phyloP scores from a whole-genome alignment of 805 yeast genomes.

The Hanseniaspora hatyaiensis region DNA sequence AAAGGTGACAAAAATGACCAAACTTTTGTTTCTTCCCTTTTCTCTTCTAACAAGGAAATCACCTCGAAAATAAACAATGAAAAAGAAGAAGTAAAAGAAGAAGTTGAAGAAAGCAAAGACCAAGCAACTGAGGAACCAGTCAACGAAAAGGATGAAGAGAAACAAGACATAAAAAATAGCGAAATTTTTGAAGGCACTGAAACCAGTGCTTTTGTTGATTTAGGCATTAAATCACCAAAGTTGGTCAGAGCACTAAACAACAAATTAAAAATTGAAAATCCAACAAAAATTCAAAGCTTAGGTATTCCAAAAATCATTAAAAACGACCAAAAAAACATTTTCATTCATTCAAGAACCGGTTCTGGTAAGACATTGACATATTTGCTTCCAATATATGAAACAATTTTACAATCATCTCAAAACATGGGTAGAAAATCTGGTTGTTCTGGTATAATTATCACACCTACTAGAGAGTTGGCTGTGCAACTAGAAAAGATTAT shows the following conservation, averaged over 20 bases:
- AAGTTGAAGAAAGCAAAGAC: slow-evolving; percentile 30
- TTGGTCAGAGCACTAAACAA: slow-evolving; percentile 41
- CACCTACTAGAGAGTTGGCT: slow-evolving; percentile 94
- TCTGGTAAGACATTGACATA: slow-evolving; percentile 93
- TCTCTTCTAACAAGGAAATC: slow-evolving; percentile 55
- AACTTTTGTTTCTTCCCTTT: slow-evolving; percentile 75
- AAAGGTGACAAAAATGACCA: slow-evolving; percentile 24
- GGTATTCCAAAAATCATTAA: slow-evolving; percentile 55
- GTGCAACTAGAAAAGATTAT: slow-evolving; percentile 65
- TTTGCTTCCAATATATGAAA: slow-evolving; percentile 67
- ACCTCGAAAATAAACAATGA: slow-evolving; percentile 28
- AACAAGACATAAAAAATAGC: slow-evolving; percentile 28
- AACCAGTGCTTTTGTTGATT: slow-evolving; percentile 54
- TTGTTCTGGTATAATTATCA: slow-evolving; percentile 72
- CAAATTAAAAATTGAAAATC: slow-evolving; percentile 45
- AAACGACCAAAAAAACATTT: slow-evolving; percentile 41
- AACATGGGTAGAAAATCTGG: slow-evolving; percentile 47
- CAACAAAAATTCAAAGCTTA: slow-evolving; percentile 78
- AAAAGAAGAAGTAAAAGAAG: slow-evolving; percentile 22
- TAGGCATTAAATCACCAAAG: slow-evolving; percentile 52
- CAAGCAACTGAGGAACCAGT: slow-evolving; percentile 83
- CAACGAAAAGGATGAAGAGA: slow-evolving; percentile 53
- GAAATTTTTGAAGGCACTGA: slow-evolving; percentile 89
- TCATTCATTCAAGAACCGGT: slow-evolving; percentile 95
- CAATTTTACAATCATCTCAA: slow-evolving; percentile 44